A percentile compares a stretch with the other conserved stretches of the same genome.
Conservation (phyloP, 2,329 filamentous ascomycete species). For the Fusarium sp. region DNA sequence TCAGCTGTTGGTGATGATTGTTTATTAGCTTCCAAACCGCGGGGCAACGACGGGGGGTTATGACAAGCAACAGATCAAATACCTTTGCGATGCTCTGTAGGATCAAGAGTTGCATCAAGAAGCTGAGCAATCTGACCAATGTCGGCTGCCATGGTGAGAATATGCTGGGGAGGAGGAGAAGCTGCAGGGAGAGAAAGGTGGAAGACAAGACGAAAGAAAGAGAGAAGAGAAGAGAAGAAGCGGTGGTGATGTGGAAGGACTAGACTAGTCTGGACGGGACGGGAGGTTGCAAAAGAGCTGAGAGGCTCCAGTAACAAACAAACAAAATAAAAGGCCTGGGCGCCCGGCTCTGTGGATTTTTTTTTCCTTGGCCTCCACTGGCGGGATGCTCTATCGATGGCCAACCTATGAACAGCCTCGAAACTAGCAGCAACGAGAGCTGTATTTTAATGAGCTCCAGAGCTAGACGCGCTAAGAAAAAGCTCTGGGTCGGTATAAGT, state of each 20-base stretch:
- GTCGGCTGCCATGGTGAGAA: slow-evolving; percentile 65
- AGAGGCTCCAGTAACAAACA: slow-evolving; percentile 29
- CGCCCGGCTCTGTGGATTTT: slow-evolving; percentile 22
- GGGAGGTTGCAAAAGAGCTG: slow-evolving; percentile 30
- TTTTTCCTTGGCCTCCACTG: slow-evolving; percentile 24
- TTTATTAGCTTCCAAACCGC: slow-evolving; percentile 52
- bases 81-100: slow-evolving; percentile 90
- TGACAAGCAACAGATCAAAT: slow-evolving; percentile 45
- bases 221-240: slow-evolving; percentile 36
- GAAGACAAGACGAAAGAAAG: slow-evolving; percentile 28
- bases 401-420: slow-evolving; percentile 13
- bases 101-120: slow-evolving; percentile 90
- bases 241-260: slow-evolving; percentile 38
- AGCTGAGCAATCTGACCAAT: slow-evolving; percentile 78
- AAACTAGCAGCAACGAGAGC: slow-evolving; percentile 8
- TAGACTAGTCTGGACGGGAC: slow-evolving; percentile 15
- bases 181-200: slow-evolving; percentile 20
- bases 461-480: slow-evolving; percentile 13
- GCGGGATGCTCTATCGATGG: slow-evolving; percentile 5
- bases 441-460: slow-evolving; percentile 18
- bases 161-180: slow-evolving; percentile 9
- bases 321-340: slow-evolving; percentile 21
- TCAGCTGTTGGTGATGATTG: slow-evolving; percentile 72
- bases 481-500: slow-evolving; percentile 5
- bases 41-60: slow-evolving; percentile 42